These are phyloP conservation scores for Quercus variabilis DNA, from an alignment of 306 rosid species.

Conservation along the genomic window DNA sequence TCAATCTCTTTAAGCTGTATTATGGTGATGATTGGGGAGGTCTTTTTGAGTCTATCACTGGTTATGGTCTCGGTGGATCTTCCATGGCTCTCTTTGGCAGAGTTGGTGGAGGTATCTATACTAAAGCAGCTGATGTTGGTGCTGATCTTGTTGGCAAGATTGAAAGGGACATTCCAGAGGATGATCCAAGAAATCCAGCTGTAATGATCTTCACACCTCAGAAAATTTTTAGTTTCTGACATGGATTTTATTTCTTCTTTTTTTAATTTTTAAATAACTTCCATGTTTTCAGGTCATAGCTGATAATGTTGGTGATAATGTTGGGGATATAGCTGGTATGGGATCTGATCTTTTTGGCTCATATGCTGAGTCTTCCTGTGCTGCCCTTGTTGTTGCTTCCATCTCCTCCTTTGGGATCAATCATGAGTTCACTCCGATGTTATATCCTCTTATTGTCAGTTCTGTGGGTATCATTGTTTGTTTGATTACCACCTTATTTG, in stretches of 20 bases:
- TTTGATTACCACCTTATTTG: constrained; percentile 84
- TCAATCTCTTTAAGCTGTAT: constrained; percentile 76
- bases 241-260: background rate
- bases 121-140: constrained; percentile 99
- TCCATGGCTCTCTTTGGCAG: constrained; percentile 98
- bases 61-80: constrained; percentile 98
- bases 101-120: constrained; percentile 98
- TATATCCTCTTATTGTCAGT: constrained; percentile 83
- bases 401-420: constrained; percentile 91
- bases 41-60: constrained; percentile 94
- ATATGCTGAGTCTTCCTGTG: constrained; percentile 97
- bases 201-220: constrained; percentile 37
- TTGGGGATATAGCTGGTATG: constrained; percentile 99
- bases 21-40: constrained; percentile 98
- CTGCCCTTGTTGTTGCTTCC: constrained; percentile 97
- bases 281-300: constrained; percentile 75
- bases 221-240: background rate
- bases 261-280: background rate
- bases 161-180: constrained; percentile 92
- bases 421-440: constrained; percentile 82
- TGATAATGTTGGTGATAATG: constrained; percentile 96
- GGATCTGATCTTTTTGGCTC: constrained; percentile 98
- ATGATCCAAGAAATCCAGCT: constrained; percentile 98
- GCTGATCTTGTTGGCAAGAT: constrained; percentile 98
- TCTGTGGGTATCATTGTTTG: constrained; percentile 86